Evolutionary conservation across 768 basidiomycete genomes (phyloP).

Genomic region (Podaxis sp.): DNA sequence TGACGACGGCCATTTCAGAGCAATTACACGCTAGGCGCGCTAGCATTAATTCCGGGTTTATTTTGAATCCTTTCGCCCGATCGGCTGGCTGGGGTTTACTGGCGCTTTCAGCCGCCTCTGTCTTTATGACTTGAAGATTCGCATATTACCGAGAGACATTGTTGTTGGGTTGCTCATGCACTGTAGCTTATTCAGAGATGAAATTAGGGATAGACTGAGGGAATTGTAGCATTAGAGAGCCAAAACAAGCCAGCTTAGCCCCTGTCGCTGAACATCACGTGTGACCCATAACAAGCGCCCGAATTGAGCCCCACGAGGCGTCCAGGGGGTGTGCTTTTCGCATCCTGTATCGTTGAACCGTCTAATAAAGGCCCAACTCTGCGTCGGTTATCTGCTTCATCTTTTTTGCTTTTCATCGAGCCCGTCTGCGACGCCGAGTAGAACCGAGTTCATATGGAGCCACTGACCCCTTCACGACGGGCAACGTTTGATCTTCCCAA

Average conservation of each 20-base stretch:
- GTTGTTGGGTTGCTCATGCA: neutral
- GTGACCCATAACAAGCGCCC: neutral
- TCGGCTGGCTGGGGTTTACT: neutral
- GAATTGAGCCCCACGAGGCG: neutral
- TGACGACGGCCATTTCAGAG: neutral
- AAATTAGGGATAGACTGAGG: neutral
- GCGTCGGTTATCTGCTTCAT: neutral
- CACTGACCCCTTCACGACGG: slow-evolving; percentile 21
- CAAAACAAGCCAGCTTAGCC: neutral
- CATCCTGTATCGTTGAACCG: neutral
- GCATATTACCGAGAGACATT: neutral
- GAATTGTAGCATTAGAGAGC: neutral
- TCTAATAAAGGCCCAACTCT: neutral
- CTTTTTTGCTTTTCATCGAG: neutral
- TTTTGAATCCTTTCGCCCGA: neutral
- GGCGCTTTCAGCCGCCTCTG: neutral
- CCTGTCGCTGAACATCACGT: slow-evolving; percentile 1
- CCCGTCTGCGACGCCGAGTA: neutral
- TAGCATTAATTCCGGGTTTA: neutral
- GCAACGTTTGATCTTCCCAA: slow-evolving; percentile 42
- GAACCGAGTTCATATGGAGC: slow-evolving; percentile 5
- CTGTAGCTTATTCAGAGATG: neutral
- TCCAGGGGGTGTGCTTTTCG: neutral
- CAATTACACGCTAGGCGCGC: neutral
- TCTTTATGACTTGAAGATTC: neutral